Evolutionary conservation across 768 basidiomycete species (phyloP).

Genomic region (Hirschioporus abietinus): DNA sequence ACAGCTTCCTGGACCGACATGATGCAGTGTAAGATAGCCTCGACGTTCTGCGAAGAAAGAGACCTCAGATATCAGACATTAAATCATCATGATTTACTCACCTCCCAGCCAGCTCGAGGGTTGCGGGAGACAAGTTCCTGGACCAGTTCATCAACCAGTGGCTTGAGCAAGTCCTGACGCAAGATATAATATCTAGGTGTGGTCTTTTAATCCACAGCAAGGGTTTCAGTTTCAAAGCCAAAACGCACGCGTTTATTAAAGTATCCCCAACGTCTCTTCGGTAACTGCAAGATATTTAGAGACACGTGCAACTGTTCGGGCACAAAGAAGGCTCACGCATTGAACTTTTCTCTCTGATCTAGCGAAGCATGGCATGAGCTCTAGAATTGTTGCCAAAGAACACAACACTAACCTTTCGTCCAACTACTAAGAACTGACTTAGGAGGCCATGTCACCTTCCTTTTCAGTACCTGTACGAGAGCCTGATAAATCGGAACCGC

Average conservation of each 20-base stretch:
- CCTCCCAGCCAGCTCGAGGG: slow-evolving; percentile 69
- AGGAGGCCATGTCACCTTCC: slow-evolving; percentile 73
- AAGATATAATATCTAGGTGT: slow-evolving; percentile 75
- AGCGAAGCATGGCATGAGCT: slow-evolving; percentile 13
- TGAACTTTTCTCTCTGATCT: slow-evolving; percentile 80
- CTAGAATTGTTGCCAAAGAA: slow-evolving; percentile 7
- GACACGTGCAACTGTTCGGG: slow-evolving; percentile 5
- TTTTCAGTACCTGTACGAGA: slow-evolving; percentile 61
- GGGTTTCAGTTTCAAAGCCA: not conserved
- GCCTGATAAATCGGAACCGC: slow-evolving; percentile 78
- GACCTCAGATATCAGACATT: not conserved
- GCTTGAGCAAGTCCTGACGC: slow-evolving; percentile 75
- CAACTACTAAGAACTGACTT: slow-evolving; percentile 39
- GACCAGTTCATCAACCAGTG: slow-evolving; percentile 56
- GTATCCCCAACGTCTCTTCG: slow-evolving; percentile 85
- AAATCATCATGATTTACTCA: slow-evolving; percentile 23
- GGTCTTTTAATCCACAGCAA: too few relatives aligned
- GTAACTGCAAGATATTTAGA: slow-evolving; percentile 42
- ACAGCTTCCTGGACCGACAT: slow-evolving; percentile 87
- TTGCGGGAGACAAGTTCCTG: slow-evolving; percentile 43
- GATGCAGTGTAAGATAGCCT: slow-evolving; percentile 82
- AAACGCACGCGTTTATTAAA: slow-evolving; percentile 75
- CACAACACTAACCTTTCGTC: slow-evolving; percentile 55
- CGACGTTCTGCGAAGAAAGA: slow-evolving; percentile 55
- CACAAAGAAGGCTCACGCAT: slow-evolving; percentile 46